Conservation (phyloP, 2,329 filamentous ascomycete species). For the Aspergillus sp. region DNA sequence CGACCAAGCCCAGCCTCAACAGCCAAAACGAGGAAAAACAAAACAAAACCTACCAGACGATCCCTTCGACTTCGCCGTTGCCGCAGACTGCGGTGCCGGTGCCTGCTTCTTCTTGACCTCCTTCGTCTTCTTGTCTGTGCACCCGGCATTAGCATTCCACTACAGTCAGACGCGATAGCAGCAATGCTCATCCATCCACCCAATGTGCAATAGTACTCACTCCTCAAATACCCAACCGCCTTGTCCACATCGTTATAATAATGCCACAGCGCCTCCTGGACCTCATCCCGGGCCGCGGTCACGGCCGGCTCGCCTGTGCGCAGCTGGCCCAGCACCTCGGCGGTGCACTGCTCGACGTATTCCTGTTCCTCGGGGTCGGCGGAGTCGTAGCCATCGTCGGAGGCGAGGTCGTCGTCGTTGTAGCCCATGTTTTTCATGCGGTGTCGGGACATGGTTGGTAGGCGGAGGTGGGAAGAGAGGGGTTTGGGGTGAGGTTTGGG, state of each 20-base stretch:
- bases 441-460: conserved; percentile 34
- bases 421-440: conserved; percentile 37
- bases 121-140: conserved; percentile 27
- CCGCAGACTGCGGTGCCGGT: no score
- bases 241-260: conserved; percentile 93
- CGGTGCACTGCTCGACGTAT: conserved; percentile 56
- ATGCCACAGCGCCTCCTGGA: conserved; percentile 86
- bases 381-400: conserved; percentile 33
- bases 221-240: conserved; percentile 68
- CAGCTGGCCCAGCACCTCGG: conserved; percentile 57
- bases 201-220: conserved; percentile 32
- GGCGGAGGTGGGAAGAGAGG: conserved; percentile 2
- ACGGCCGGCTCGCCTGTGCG: conserved; percentile 50
- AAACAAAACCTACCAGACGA: conserved; percentile 18
- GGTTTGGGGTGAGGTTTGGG: conserved; percentile 1
- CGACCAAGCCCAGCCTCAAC: conserved; percentile 22
- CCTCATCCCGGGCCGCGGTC: conserved; percentile 58
- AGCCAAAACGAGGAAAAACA: conserved; percentile 3
- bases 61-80: conserved; percentile 17
- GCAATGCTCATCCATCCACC: conserved; percentile 1
- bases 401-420: conserved; percentile 30
- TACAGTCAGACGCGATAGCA: neutral
- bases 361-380: conserved; percentile 38
- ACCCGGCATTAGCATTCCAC: neutral
- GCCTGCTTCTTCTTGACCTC: conserved; percentile 24